These are phyloP conservation scores for Ceratocystis lukuohia DNA, from an alignment of 2,329 filamentous ascomycete genomes.

Conservation along the genomic window DNA sequence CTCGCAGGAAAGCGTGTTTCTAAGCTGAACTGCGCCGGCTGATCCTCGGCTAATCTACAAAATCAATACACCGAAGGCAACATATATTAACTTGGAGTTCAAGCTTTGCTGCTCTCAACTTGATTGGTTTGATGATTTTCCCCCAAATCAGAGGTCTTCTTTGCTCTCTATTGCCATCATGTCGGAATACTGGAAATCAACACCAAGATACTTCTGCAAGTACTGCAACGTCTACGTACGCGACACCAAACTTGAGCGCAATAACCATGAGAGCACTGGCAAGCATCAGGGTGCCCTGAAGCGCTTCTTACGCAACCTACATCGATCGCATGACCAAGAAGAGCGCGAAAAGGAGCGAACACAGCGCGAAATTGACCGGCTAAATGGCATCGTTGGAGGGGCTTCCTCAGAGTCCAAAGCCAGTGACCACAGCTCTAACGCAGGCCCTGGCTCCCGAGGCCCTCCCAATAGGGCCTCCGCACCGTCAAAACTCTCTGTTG, in stretches of 20 bases:
- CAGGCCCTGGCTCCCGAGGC: background rate
- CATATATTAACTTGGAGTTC: background rate
- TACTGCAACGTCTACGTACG: conserved; percentile 82
- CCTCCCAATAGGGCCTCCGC: conserved; percentile 11
- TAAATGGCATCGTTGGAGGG: conserved; percentile 61
- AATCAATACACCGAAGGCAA: background rate
- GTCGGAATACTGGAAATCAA: conserved; percentile 99
- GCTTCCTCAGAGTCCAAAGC: conserved; percentile 24
- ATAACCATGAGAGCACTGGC: conserved; percentile 76
- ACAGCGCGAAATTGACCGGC: conserved; percentile 68
- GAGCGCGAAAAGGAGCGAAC: conserved; percentile 71
- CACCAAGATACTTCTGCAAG: conserved; percentile 96
- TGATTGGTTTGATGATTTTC: background rate
- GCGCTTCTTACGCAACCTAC: conserved; percentile 77
- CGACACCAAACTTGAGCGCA: conserved; percentile 79
- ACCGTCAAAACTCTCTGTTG: conserved; percentile 28
- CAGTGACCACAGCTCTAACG: background rate
- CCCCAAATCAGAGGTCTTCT: background rate
- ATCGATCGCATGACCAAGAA: conserved; percentile 69
- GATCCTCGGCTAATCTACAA: background rate
- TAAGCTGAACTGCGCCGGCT: conserved; percentile 17
- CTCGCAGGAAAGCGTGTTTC: conserved; percentile 8
- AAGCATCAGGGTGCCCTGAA: conserved; percentile 79
- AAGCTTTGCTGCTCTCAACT: background rate
- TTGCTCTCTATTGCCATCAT: conserved; percentile 35